Percentiles rank a stretch among this genome's conserved stretches.
These are phyloP conservation scores for Phylloboletellus chloephorus DNA, from an alignment of 1,284 basidiomycete genomes.

Conservation along the genomic window DNA sequence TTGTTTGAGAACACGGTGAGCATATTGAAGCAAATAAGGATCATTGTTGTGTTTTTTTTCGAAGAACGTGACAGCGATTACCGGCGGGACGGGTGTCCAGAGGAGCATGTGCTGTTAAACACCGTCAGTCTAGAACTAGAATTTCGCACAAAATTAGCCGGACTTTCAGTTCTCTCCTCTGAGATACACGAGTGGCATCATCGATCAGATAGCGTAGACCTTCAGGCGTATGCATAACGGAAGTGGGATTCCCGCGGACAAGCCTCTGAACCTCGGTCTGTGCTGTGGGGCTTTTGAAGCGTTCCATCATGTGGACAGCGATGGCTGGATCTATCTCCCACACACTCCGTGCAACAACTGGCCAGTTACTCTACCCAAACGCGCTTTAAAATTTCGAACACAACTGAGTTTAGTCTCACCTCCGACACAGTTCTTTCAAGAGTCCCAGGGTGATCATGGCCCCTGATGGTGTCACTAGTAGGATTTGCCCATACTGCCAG, in stretches of 20 bases:
- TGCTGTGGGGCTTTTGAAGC: conserved; percentile 69
- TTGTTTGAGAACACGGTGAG: conserved; percentile 91
- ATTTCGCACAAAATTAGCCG: not conserved
- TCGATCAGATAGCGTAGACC: conserved; percentile 80
- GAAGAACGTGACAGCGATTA: conserved; percentile 84
- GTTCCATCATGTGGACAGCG: conserved; percentile 78
- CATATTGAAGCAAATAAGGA: conserved; percentile 90
- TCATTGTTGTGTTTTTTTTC: conserved; percentile 81
- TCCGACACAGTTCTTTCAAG: conserved; percentile 58
- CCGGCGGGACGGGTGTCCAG: conserved; percentile 87
- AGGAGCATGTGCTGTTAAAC: conserved; percentile 68
- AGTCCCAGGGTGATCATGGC: conserved; percentile 51
- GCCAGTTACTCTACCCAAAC: conserved; percentile 60
- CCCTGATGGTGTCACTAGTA: conserved; percentile 67
- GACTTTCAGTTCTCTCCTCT: conserved; percentile 73
- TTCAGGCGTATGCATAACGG: conserved; percentile 73
- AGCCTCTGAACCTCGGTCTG: conserved; percentile 70
- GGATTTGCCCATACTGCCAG: conserved; percentile 92
- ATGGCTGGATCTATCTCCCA: conserved; percentile 86
- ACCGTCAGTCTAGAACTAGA: conserved; percentile 15
- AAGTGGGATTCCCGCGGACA: conserved; percentile 68
- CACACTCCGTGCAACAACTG: conserved; percentile 59
- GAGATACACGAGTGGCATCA: conserved; percentile 52
- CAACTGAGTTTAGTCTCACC: conserved; percentile 36
- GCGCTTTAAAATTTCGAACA: conserved; percentile 11